Evolutionary conservation across 2,329 filamentous ascomycete species (phyloP), one percentile per base, ranked within the genome.

Genomic region (Monosporascus cannonballus): DNA sequence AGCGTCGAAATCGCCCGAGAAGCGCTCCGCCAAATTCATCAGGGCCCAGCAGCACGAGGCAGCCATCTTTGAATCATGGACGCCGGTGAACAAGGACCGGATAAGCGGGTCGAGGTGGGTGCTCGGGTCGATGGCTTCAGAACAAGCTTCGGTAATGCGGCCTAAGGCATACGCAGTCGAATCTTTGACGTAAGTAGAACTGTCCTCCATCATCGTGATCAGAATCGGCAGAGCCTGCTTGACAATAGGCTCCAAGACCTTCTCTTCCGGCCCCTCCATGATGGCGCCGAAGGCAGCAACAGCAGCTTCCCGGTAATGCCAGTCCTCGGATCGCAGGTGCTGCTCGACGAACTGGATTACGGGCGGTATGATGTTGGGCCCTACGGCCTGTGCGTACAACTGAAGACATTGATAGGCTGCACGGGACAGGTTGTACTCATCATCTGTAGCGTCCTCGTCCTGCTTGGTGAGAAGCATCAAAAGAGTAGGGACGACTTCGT

Each of bases 31-130:
- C 67, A 99, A 76, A 74, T 97, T 99, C 90, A 99, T 97, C 61
- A 99, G 76, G 34, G 94, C 92, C 94, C 95, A 96, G 76, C 94
- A 99, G 84, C 94, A 97, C 30, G 94, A 99, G 51, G 90, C 86
- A 34, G 93, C 94, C 86, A 99, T 99, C 82, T 96, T 96, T 55
- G 91, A 87, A 69, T 88, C 94, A 74, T 89, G 84, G 54, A 99
- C 80, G 49, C 93, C 94, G 61, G 86, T 84, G 76, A 99, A 99
- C 9, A 99, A 82, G 41, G 92, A 89, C 52, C 85, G 83, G 65
- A 99, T 93, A 57, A 99, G 78, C 20, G 87, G 84, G 58, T 91
- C 88, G 5, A 99, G 81, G 68, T 96, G 90, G 58, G 85, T 78
- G 61, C 81, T 77, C 41, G 90, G 87, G 69, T 99, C 93, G 65